Evolutionary conservation across 163 green algal genomes (phyloP), one percentile per base, ranked within the genome.

Genomic region (Chlorella variabilis): DNA sequence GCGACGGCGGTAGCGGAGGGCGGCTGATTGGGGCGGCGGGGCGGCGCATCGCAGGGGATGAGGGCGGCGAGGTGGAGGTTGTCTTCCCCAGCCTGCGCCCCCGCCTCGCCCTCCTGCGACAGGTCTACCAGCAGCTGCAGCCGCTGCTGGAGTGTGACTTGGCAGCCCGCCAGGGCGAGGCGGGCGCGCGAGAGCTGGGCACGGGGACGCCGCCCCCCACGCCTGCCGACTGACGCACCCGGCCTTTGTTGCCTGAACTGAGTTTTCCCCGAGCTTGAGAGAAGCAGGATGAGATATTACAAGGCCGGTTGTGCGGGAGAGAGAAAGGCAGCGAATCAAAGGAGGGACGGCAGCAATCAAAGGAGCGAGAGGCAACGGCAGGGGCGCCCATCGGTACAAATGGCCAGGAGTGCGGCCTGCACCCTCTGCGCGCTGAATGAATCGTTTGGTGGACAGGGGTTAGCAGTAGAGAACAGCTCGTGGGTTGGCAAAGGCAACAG

Each of bases 91-190:
- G 18, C 33, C 38, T 80, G 56, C 73, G 73, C 0, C 73, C 73
- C 9, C 73, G 56, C 38, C 73, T 80, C 27, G 25, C 59, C 33
- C 36, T 80, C 36, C 73, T 80, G 73, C 73, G 73, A 4, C 73
- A 80, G 17, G 73, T 70, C 13, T 80, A 80, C 56, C 73, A 80
- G 73, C 73, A 80, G 73, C 38, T 80, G 73, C 59, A 69, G 38
- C 73, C 73, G n/a, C 54, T 80, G 54, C 56, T 80, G 56, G 13
- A 36, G 4, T 8, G n/a, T 21, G 73, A 80, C 38, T n/a, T 80
- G 4, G 73, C n/a, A n/a, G n/a, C n/a, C n/a, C n/a, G n/a, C n/a
- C n/a, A n/a, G n/a, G n/a, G n/a, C n/a, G n/a, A 78, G 3, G 34
- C 48, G 25, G 21, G 66, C 23, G 17, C 21, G 5, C 42, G 42